Evolutionary conservation across 2,329 filamentous ascomycete species (phyloP).

Genomic region (Arthroderma sp.): DNA sequence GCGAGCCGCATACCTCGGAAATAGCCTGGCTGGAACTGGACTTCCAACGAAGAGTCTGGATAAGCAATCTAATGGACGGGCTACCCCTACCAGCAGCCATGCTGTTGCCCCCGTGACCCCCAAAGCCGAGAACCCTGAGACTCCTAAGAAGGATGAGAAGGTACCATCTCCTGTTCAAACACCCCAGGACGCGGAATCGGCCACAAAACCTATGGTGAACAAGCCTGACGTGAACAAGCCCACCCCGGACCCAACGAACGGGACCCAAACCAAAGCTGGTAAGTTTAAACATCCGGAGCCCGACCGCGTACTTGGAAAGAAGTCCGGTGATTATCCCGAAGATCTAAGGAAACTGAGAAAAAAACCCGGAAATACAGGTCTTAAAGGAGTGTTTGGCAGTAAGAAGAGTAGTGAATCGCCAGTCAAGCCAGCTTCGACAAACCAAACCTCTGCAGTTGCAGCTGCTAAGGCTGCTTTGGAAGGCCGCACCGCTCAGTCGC

Average conservation of each 20-base stretch:
- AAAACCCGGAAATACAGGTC: constrained; percentile 27
- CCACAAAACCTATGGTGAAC: too few relatives aligned
- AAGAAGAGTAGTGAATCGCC: constrained; percentile 23
- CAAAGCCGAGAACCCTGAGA: not conserved
- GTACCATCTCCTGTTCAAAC: too few relatives aligned
- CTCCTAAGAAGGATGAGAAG: too few relatives aligned
- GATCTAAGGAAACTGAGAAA: constrained; percentile 33
- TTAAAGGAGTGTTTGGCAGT: constrained; percentile 32
- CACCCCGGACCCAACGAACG: constrained; percentile 5
- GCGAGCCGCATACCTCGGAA: constrained; percentile 70
- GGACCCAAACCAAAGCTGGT: constrained; percentile 12
- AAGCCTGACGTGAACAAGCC: not conserved
- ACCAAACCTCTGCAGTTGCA: constrained; percentile 25
- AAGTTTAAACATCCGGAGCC: constrained; percentile 13
- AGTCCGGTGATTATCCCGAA: constrained; percentile 18
- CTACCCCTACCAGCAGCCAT: not conserved
- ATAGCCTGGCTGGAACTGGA: constrained; percentile 59
- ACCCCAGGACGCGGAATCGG: too few relatives aligned
- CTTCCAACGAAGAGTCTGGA: constrained; percentile 34
- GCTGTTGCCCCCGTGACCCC: constrained; percentile 4
- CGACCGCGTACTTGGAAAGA: constrained; percentile 20
- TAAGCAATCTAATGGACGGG: constrained; percentile 23
- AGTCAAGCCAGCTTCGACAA: constrained; percentile 21
- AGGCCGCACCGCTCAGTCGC: constrained; percentile 20
- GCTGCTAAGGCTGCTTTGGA: constrained; percentile 31